A percentile compares a stretch with the other conserved stretches of the same genome.
Conservation (phyloP, 139 green algal species). For the Deuterostichococcus epilithicus region DNA sequence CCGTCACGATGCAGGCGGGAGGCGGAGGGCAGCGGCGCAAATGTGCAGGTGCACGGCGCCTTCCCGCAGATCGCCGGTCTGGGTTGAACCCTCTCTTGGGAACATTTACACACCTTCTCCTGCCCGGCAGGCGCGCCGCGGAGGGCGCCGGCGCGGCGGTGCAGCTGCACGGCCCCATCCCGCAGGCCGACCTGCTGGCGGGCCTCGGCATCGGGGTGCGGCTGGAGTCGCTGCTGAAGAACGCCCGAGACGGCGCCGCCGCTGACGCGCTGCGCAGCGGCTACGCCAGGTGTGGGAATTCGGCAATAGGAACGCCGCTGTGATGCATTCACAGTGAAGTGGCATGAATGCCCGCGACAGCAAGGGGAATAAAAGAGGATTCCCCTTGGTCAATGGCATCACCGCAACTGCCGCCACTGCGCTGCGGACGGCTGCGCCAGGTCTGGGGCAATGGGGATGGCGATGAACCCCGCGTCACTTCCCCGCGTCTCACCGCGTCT, state of each 20-base stretch:
- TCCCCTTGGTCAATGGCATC: neutral
- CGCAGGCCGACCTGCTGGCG: constrained; percentile 69
- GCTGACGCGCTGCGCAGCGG: constrained; percentile 13
- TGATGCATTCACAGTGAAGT: neutral
- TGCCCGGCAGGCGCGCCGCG: constrained; percentile 27
- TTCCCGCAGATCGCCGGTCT: neutral
- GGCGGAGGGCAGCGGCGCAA: neutral
- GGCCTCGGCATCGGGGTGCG: constrained; percentile 67
- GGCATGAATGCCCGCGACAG: neutral
- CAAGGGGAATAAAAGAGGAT: neutral
- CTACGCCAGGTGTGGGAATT: constrained; percentile 11
- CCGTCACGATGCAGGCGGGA: neutral
- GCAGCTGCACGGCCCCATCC: constrained; percentile 62
- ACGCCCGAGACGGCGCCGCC: neutral
- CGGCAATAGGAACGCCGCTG: neutral
- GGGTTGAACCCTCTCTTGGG: no score
- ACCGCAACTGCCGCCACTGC: neutral
- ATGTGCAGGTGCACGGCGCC: neutral
- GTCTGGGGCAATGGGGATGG: neutral
- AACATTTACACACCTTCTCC: neutral
- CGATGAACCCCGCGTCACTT: neutral
- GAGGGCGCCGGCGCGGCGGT: constrained; percentile 14
- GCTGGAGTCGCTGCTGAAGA: constrained; percentile 46
- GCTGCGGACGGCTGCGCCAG: neutral
- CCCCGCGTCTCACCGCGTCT: no score